Conservation (phyloP, 2,329 filamentous ascomycete genomes). For the Nemania bipapillata region DNA sequence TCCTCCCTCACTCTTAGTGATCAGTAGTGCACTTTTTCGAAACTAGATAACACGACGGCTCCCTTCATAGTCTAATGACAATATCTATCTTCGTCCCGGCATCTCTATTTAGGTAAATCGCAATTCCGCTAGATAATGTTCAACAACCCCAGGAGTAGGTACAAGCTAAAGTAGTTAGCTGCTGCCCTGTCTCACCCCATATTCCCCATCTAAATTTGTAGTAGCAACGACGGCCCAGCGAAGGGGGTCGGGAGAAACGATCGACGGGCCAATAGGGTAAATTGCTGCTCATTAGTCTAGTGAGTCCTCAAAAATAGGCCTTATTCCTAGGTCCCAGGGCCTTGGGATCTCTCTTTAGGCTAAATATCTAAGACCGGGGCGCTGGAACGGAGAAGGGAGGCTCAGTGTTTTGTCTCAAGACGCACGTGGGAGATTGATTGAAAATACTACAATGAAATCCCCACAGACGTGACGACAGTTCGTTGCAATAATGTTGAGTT, state of each 20-base stretch:
- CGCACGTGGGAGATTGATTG: constrained; percentile 31
- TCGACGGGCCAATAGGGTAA: constrained; percentile 25
- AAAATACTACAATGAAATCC: constrained; percentile 26
- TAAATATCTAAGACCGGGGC: constrained; percentile 26
- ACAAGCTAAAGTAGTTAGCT: neutral
- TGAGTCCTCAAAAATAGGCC: neutral
- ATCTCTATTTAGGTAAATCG: neutral
- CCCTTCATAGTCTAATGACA: neutral
- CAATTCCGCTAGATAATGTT: neutral
- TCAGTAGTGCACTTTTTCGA: neutral
- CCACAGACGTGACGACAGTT: constrained; percentile 9
- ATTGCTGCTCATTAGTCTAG: neutral
- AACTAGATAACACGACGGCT: neutral
- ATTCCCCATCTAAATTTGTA: neutral
- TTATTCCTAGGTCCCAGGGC: constrained; percentile 2
- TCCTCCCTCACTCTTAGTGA: neutral
- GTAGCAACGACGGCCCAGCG: neutral
- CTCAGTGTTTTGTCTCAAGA: constrained; percentile 20
- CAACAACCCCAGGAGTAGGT: neutral
- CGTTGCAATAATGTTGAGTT: neutral
- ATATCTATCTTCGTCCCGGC: neutral
- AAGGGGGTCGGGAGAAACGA: neutral
- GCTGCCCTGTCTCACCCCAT: neutral
- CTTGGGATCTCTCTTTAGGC: constrained; percentile 30
- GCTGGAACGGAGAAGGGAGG: constrained; percentile 28